Conservation (phyloP, 306 rosid species). For the Cyamopsis tetragonoloba region DNA sequence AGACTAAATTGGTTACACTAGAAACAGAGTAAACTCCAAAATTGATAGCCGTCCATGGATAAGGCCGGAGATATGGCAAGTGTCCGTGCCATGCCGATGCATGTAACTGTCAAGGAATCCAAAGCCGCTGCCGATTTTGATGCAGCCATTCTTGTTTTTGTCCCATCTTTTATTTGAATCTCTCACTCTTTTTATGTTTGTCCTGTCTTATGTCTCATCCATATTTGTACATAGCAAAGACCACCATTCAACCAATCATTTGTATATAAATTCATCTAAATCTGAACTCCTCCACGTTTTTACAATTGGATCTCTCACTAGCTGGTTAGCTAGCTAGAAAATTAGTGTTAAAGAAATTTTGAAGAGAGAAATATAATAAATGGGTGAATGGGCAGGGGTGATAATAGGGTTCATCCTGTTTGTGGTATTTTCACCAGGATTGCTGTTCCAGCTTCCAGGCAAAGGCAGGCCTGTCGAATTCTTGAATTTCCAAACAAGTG, state of each 20-base stretch:
- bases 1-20: no score
- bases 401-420: conserved; percentile 57
- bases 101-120: conserved; percentile 23
- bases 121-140: conserved; percentile 25
- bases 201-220: conserved; percentile 25
- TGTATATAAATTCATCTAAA: conserved; percentile 19
- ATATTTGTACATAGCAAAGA: not conserved
- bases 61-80: no score
- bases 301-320: not conserved
- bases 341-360: not conserved
- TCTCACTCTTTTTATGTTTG: conserved; percentile 5
- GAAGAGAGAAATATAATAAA: not conserved
- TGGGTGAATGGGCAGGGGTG: conserved; percentile 86
- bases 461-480: conserved; percentile 54
- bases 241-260: not conserved
- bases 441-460: conserved; percentile 77
- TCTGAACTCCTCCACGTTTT: not conserved
- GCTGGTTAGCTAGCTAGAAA: no score
- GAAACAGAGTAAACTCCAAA: no score
- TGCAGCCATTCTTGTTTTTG: conserved; percentile 6
- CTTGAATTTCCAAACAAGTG: conserved; percentile 65
- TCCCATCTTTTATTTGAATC: conserved; percentile 17
- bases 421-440: conserved; percentile 64
- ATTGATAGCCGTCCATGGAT: conserved; percentile 19
- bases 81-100: not conserved